Conservation (phyloP, 75 land plant species). For the Isoetes taiwanensis region DNA sequence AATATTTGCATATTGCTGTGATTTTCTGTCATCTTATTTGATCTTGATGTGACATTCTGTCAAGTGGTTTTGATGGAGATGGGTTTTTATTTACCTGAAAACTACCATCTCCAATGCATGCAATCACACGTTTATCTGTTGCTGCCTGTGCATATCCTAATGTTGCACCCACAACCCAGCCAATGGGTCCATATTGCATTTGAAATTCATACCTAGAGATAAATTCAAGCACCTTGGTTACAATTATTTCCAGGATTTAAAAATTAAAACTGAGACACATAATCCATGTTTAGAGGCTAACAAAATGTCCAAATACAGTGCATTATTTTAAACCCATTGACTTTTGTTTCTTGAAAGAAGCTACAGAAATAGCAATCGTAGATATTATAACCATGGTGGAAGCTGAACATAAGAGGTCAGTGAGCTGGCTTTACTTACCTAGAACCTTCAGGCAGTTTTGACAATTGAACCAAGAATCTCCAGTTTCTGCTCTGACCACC, state of each 20-base stretch:
- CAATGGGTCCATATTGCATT: slow-evolving; percentile 74
- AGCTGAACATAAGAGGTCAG: background rate
- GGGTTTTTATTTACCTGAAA: slow-evolving; percentile 38
- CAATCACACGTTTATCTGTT: slow-evolving; percentile 47
- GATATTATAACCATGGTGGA: too few species aligned
- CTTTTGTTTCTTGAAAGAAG: too few species aligned
- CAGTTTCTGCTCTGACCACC: slow-evolving; percentile 12
- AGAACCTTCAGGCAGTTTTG: slow-evolving; percentile 74
- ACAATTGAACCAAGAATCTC: slow-evolving; percentile 16
- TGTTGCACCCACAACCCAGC: slow-evolving; percentile 66
- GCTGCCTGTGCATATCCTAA: slow-evolving; percentile 62
- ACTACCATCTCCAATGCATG: slow-evolving; percentile 82
- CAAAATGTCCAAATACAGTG: too few species aligned
- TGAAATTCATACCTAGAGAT: slow-evolving; percentile 75
- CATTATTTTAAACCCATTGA: too few species aligned
- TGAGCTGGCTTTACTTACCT: slow-evolving; percentile 23
- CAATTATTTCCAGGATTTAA: too few species aligned
- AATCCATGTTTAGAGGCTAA: too few species aligned
- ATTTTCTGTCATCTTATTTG: too few species aligned
- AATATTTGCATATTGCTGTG: too few species aligned
- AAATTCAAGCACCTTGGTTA: too few species aligned
- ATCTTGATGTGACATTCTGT: too few species aligned
- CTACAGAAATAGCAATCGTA: too few species aligned
- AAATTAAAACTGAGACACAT: too few species aligned
- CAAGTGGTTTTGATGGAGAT: background rate